Evolutionary conservation across 768 basidiomycete species (phyloP).

Genomic region (Harrya chromipes): DNA sequence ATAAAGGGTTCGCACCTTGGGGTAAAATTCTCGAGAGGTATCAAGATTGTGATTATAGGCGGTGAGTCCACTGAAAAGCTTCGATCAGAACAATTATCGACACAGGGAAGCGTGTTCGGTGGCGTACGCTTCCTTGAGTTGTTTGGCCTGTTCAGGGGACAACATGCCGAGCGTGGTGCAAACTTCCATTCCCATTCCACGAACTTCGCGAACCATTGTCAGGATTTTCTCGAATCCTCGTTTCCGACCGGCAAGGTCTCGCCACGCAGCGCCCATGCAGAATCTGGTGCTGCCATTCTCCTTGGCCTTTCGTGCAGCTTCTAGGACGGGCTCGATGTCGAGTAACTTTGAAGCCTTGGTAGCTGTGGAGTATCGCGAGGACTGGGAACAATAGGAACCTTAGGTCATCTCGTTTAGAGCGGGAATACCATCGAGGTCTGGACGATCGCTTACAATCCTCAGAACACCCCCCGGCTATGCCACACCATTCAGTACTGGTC

Average conservation of each 20-base stretch:
- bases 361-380: slow-evolving; percentile 85
- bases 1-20: slow-evolving; percentile 52
- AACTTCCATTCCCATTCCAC: slow-evolving; percentile 98
- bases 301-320: slow-evolving; percentile 91
- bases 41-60: slow-evolving; percentile 99
- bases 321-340: slow-evolving; percentile 87
- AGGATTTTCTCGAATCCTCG: slow-evolving; percentile 92
- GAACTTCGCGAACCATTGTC: slow-evolving; percentile 85
- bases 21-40: slow-evolving; percentile 96
- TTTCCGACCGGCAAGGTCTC: slow-evolving; percentile 90
- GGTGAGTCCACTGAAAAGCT: slow-evolving; percentile 67
- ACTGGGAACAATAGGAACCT: slow-evolving; percentile 98
- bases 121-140: slow-evolving; percentile 88
- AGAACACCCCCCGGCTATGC: slow-evolving; percentile 84
- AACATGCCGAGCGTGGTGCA: slow-evolving; percentile 99
- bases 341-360: slow-evolving; percentile 87
- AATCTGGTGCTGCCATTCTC: slow-evolving; percentile 96
- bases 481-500: slow-evolving; percentile 5
- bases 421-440: not conserved
- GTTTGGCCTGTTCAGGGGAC: slow-evolving; percentile 85
- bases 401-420: slow-evolving; percentile 1
- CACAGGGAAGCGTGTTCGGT: not conserved
- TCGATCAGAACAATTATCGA: not conserved
- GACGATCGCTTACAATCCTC: slow-evolving; percentile 75
- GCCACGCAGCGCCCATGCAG: slow-evolving; percentile 99